Percentiles rank a stretch among this genome's conserved stretches.
Evolutionary conservation across 768 basidiomycete genomes (phyloP).

Genomic region (Trametes sanguinea): DNA sequence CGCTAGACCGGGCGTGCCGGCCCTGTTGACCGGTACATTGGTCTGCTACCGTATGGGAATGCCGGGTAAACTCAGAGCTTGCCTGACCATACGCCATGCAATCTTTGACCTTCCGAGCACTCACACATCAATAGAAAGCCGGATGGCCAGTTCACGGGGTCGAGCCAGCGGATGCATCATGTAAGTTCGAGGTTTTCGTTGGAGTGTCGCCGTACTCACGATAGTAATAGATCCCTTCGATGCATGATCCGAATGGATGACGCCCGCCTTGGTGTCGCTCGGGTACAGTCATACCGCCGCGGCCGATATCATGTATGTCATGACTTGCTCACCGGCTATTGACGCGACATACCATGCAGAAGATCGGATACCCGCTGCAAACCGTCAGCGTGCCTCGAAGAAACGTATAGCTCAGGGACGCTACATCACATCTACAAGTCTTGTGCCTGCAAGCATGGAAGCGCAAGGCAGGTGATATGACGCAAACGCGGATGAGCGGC

Average conservation of each 20-base stretch:
- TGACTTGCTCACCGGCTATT: not conserved
- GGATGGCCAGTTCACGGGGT: not conserved
- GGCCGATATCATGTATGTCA: not conserved
- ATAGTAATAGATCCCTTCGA: not conserved
- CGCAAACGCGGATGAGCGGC: not conserved
- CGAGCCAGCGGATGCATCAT: not conserved
- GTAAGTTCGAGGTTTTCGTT: not conserved
- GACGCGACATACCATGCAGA: not conserved
- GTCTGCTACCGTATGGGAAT: slow-evolving; percentile 1
- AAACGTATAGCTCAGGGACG: not conserved
- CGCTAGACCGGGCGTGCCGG: not conserved
- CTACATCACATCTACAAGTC: not conserved
- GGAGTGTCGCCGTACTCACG: not conserved
- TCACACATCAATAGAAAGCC: not conserved
- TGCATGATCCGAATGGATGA: not conserved
- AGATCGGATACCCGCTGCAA: not conserved
- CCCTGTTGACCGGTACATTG: not conserved
- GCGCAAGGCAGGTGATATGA: not conserved
- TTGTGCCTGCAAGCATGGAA: not conserved
- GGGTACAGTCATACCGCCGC: not conserved
- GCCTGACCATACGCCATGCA: not conserved
- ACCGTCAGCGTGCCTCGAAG: not conserved
- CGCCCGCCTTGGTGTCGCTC: not conserved
- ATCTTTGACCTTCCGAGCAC: not conserved
- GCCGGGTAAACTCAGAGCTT: slow-evolving; percentile 5